A percentile compares a stretch with the other conserved stretches of the same genome.
Evolutionary conservation across 441 rosid species (phyloP).

Genomic region (Kokia cookei): DNA sequence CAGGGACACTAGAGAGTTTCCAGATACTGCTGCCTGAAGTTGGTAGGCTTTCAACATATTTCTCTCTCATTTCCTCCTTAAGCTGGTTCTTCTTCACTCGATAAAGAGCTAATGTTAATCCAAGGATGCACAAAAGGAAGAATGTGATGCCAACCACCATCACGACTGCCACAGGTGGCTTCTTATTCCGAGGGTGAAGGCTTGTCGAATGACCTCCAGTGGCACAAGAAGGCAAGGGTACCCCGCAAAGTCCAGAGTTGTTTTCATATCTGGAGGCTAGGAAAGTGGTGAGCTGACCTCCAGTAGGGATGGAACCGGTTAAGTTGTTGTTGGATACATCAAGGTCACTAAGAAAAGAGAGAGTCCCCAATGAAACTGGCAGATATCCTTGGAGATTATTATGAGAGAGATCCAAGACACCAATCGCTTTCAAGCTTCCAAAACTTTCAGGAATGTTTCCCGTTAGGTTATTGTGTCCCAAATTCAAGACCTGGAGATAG

Average conservation of each 20-base stretch:
- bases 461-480: conserved; percentile 67
- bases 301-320: conserved; percentile 75
- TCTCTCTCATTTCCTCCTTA: conserved; percentile 61
- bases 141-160: conserved; percentile 58
- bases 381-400: conserved; percentile 65
- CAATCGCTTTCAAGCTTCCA: conserved; percentile 67
- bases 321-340: conserved; percentile 91
- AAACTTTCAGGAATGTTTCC: conserved; percentile 76
- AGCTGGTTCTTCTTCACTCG: conserved; percentile 42
- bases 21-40: conserved; percentile 86
- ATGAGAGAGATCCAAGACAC: conserved; percentile 85
- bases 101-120: conserved; percentile 57
- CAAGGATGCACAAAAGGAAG: conserved; percentile 52
- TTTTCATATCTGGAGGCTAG: conserved; percentile 71
- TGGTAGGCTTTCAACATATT: conserved; percentile 85
- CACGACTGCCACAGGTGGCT: conserved; percentile 43
- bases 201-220: conserved; percentile 26
- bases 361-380: conserved; percentile 70
- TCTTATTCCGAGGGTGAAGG: conserved; percentile 22
- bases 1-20: conserved; percentile 82
- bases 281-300: conserved; percentile 91
- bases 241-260: conserved; percentile 91
- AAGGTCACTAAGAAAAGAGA: conserved; percentile 83
- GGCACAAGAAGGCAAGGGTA: conserved; percentile 68
- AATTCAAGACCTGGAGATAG: conserved; percentile 78